Percentiles rank a stretch among this genome's conserved stretches.
phyloP scores from a whole-genome alignment of 805 yeast genomes.

The Pichia cabralensis region DNA sequence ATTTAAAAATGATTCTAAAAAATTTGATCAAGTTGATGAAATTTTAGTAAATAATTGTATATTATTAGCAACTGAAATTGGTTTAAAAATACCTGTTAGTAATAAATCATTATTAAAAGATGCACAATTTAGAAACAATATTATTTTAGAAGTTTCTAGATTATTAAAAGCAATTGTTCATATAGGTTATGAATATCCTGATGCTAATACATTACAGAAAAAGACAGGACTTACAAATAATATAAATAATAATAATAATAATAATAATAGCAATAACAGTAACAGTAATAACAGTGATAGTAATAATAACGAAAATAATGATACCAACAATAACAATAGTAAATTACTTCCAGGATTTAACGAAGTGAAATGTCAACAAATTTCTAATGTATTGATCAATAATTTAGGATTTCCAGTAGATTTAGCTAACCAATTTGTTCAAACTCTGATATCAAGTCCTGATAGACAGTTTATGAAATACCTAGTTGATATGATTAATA shows the following conservation, averaged over 20 bases:
- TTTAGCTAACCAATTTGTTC: conserved; percentile 55
- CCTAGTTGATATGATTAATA: too few species aligned
- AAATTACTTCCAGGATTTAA: conserved; percentile 19
- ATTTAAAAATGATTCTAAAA: conserved; percentile 33
- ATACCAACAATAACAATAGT: conserved; percentile 31
- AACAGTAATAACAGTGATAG: too few species aligned
- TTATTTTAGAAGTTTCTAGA: conserved; percentile 58
- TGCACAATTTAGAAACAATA: conserved; percentile 66
- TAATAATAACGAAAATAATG: too few species aligned
- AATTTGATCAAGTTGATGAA: conserved; percentile 57
- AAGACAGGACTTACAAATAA: too few species aligned
- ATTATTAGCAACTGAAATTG: conserved; percentile 63
- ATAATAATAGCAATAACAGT: too few species aligned
- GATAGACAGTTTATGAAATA: conserved; percentile 63
- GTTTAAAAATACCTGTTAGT: conserved; percentile 52
- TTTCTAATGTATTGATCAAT: conserved; percentile 2
- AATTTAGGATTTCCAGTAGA: conserved; percentile 11
- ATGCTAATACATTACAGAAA: conserved; percentile 17
- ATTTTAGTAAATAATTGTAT: conserved; percentile 60
- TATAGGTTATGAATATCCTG: conserved; percentile 26
- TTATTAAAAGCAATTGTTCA: conserved; percentile 52
- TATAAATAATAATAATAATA: too few species aligned
- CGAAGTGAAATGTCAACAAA: conserved; percentile 22
- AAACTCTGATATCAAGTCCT: conserved; percentile 44
- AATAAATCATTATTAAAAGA: conserved; percentile 44